phyloP scores from a whole-genome alignment of 2,329 filamentous ascomycete species.

The Phialemoniopsis sp. region DNA sequence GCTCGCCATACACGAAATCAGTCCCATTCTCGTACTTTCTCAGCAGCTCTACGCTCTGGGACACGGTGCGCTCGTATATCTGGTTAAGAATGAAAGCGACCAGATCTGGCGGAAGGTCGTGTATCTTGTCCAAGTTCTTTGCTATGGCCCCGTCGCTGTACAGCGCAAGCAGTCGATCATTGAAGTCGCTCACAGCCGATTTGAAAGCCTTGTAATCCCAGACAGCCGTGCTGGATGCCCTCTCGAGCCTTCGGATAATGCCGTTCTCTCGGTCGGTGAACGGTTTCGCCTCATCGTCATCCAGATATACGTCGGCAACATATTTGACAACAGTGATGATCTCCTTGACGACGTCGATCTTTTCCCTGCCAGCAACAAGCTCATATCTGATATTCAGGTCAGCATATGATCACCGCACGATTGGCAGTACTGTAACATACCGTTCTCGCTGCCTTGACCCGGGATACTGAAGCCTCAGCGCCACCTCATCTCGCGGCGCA shows the following conservation, averaged over 20 bases:
- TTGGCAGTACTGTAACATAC: slow-evolving; percentile 14
- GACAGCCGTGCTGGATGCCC: slow-evolving; percentile 65
- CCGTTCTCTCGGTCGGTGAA: slow-evolving; percentile 72
- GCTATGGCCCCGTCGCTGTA: slow-evolving; percentile 68
- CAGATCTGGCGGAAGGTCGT: slow-evolving; percentile 66
- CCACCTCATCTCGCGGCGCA: slow-evolving; percentile 46
- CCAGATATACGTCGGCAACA: slow-evolving; percentile 74
- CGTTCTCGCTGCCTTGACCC: slow-evolving; percentile 39
- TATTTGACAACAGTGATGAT: slow-evolving; percentile 67
- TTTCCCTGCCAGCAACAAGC: slow-evolving; percentile 73
- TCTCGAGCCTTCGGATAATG: slow-evolving; percentile 71
- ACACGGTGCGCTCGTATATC: slow-evolving; percentile 88
- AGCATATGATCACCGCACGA: background rate
- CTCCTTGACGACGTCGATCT: slow-evolving; percentile 71
- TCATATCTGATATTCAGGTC: slow-evolving; percentile 50
- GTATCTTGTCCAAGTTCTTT: slow-evolving; percentile 64
- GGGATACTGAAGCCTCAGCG: slow-evolving; percentile 78
- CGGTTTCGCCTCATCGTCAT: slow-evolving; percentile 59
- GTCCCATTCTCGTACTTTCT: slow-evolving; percentile 84
- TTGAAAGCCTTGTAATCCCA: slow-evolving; percentile 65
- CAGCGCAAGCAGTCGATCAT: slow-evolving; percentile 61
- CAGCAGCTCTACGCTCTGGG: slow-evolving; percentile 79
- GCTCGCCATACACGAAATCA: slow-evolving; percentile 92
- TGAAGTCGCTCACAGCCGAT: slow-evolving; percentile 71
- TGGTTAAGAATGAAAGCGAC: slow-evolving; percentile 81